A percentile compares a stretch with the other conserved stretches of the same genome.
Conservation (phyloP, 208 protist genomes). For the Wallacemonas collosoma region DNA sequence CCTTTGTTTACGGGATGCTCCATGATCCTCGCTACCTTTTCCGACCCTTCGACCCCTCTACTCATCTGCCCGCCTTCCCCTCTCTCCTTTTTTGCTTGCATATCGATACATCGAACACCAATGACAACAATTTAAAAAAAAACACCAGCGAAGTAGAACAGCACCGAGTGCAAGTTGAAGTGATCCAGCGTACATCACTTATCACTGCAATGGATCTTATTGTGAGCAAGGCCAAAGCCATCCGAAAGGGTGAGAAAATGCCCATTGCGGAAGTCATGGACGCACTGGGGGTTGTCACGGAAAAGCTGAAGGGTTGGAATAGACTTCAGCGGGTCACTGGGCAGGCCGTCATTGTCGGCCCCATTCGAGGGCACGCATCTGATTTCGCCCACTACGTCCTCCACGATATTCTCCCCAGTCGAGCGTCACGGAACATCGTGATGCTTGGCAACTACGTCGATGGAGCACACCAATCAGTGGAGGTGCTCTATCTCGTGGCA, state of each 20-base stretch:
- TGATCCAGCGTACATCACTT: too few species aligned
- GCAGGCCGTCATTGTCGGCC: conserved; percentile 63
- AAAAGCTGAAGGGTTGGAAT: conserved; percentile 17
- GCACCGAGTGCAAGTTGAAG: too few species aligned
- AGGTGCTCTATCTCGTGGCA: conserved; percentile 70
- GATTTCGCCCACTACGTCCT: conserved; percentile 76
- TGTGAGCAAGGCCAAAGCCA: conserved; percentile 25
- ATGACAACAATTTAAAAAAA: too few species aligned
- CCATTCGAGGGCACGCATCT: conserved; percentile 64
- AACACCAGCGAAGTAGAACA: too few species aligned
- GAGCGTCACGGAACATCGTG: conserved; percentile 42
- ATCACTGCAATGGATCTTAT: conserved; percentile 26
- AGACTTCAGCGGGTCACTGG: conserved; percentile 45
- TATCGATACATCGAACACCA: too few species aligned
- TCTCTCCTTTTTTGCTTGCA: too few species aligned
- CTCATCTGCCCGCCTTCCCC: too few species aligned
- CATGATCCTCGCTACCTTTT: too few species aligned
- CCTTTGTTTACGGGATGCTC: too few species aligned
- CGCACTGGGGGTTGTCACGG: conserved; percentile 21
- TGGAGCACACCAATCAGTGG: conserved; percentile 71
- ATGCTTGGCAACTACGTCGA: conserved; percentile 89
- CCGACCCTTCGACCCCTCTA: too few species aligned
- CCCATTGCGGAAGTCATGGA: conserved; percentile 31
- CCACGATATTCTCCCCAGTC: conserved; percentile 39
- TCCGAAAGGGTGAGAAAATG: conserved; percentile 37